Evolutionary conservation across 768 basidiomycete species (phyloP), one percentile per base, ranked within the genome.

Genomic region (Boletus rubescentipes): DNA sequence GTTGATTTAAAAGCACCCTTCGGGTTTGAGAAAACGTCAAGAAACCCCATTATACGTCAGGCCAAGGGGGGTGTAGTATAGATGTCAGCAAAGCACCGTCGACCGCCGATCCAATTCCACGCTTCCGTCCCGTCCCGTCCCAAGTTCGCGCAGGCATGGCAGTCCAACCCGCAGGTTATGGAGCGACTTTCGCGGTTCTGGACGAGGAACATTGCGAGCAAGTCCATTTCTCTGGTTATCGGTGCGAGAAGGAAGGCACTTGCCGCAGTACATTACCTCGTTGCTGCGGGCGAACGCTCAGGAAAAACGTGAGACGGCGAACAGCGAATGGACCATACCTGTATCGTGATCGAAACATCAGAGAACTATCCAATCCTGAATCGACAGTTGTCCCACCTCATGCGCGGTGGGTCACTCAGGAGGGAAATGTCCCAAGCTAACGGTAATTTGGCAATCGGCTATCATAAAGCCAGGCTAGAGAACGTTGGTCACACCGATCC

Each of bases 371-470:
- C 9, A 59, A 14, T 54, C 41, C 32, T 14, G 41, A 42, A 14
- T 37, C 20, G 35, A 44, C 23, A 23, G 26, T 32, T n/a, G 32
- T 44, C 46, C 46, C 43, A 51, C 41, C 47, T 61, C 40, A 46
- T 21, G 37, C 26, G 23, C n/a, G 40, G 40, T 46, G 35, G 56
- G 44, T 21, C 23, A 46, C 8, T 32, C 48, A 18, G 39, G 18
- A 35, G 21, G 45, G 36, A 53, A 54, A 14, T 29, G 18, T 49
- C 39, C 52, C 40, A 51, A 39, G 53, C 43, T 20, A 11, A 35
- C 36, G 21, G 32, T 31, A 50, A 52, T 52, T 54, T 57, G 61
- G 54, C 36, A 53, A 64, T 55, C 51, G 16, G 42, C 21, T 40
- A 34, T 21, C 36, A 29, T 14, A 42, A 29, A 15, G 21, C 30